phyloP scores from a whole-genome alignment of 805 yeast species.

The Phaffomyces antillensis region DNA sequence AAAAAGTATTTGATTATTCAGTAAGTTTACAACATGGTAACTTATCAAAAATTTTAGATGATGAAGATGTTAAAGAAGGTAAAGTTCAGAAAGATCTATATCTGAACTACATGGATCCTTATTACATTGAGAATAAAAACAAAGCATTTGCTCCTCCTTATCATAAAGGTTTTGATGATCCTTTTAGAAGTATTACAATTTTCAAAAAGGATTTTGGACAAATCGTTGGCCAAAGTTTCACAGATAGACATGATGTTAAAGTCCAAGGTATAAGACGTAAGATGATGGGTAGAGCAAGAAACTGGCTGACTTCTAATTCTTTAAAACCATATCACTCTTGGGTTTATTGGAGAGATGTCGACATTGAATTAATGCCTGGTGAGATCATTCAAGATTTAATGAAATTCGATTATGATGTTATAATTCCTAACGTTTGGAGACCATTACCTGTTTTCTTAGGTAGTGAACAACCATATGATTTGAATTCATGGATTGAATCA shows the following conservation, averaged over 20 bases:
- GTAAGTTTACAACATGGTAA: slow-evolving; percentile 67
- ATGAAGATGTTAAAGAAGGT: slow-evolving; percentile 31
- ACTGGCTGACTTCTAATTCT: slow-evolving; percentile 72
- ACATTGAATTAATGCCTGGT: slow-evolving; percentile 77
- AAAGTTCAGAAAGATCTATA: slow-evolving; percentile 57
- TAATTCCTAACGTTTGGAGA: slow-evolving; percentile 92
- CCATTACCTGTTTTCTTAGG: slow-evolving; percentile 91
- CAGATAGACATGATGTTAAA: slow-evolving; percentile 77
- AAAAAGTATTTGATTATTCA: slow-evolving; percentile 56
- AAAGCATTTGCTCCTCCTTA: slow-evolving; percentile 60
- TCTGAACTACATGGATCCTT: slow-evolving; percentile 61
- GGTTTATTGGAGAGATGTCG: slow-evolving; percentile 91
- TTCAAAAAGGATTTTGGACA: slow-evolving; percentile 82
- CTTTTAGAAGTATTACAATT: slow-evolving; percentile 74
- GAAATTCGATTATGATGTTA: slow-evolving; percentile 62
- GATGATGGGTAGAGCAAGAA: slow-evolving; percentile 81
- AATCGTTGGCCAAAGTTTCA: slow-evolving; percentile 76
- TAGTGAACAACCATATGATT: slow-evolving; percentile 88
- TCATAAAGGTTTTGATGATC: slow-evolving; percentile 54
- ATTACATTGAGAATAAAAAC: slow-evolving; percentile 49
- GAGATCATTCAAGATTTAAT: slow-evolving; percentile 67
- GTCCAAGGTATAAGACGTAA: slow-evolving; percentile 81
- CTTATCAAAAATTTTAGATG: slow-evolving; percentile 39
- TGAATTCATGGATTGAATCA: slow-evolving; percentile 94
- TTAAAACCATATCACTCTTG: slow-evolving; percentile 80